These are phyloP conservation scores for Pseudonitzschia multistriata DNA, from an alignment of 108 stramenopile genomes.

Conservation along the genomic window DNA sequence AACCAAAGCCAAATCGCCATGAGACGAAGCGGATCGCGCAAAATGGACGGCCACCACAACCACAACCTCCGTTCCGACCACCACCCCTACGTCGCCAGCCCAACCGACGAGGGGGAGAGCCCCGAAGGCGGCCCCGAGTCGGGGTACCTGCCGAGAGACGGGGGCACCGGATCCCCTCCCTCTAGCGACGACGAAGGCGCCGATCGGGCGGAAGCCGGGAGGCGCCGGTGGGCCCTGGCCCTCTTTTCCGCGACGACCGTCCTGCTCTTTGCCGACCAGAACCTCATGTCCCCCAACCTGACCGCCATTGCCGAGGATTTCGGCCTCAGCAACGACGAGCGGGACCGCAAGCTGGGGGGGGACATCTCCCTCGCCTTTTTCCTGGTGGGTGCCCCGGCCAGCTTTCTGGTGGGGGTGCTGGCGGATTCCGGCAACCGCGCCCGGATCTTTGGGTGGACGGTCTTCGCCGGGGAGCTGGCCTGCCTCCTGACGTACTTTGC, in stretches of 20 bases:
- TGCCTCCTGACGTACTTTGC: constrained; percentile 72
- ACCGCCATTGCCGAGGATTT: constrained; percentile 80
- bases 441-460: constrained; percentile 62
- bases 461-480: constrained; percentile 79
- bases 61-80: too few species aligned
- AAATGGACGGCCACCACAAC: too few species aligned
- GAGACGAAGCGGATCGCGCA: too few species aligned
- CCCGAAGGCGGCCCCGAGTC: not conserved
- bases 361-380: constrained; percentile 84
- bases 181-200: not conserved
- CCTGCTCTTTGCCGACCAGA: constrained; percentile 86
- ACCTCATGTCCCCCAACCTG: constrained; percentile 83
- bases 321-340: constrained; percentile 60
- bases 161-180: not conserved
- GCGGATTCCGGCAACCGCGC: constrained; percentile 43
- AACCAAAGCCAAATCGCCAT: too few species aligned
- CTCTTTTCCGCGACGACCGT: constrained; percentile 68
- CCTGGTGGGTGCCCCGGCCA: constrained; percentile 71
- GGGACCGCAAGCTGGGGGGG: constrained; percentile 82
- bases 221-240: constrained; percentile 32
- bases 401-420: constrained; percentile 59
- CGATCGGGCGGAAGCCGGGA: not conserved
- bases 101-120: not conserved
- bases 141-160: not conserved
- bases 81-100: too few species aligned